Base-by-base conservation (phyloP, 805 yeast genomes). In the Myxozyma udenii region DNA sequence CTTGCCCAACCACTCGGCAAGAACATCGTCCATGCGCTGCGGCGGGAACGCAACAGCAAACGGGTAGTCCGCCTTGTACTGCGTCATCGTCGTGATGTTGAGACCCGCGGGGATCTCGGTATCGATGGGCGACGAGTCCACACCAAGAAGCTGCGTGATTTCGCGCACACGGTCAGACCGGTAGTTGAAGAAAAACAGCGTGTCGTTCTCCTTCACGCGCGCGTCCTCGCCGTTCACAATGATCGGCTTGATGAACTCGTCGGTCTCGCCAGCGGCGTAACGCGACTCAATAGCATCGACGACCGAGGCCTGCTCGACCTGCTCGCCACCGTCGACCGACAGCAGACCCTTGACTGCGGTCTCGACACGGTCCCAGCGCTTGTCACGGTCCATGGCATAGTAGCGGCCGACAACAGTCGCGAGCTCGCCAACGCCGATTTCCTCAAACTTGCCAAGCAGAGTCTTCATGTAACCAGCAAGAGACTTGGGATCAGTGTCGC, bases 121-220 rank as follows among this genome's bases (percentile, higher is more conserved):
- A 30, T 57, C 61, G 46, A 58, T 51, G 19, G 62, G 59, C 41
- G 62, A 57, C 32, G 62, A 57, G 45, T 57, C 61, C 16, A 58
- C 62, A n/a, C 62, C 62, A 4, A 58, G 47, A 30, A 60, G 49
- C 47, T 60, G 61, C 14, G 62, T 60, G 50, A 59, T 53, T 41
- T 59, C 61, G n/a, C 62, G 63, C 22, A 54, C 59, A 24, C 62
- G 62, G 51, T 58, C 62, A 18, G 62, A 58, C n/a, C 62, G 61
- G 47, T 58, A 58, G 50, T 58, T 58, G 57, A 58, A 58, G 51
- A 58, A 56, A 44, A 58, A 58, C 35, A 58, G 44, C 21, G 62
- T 47, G 47, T 58, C 62, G 41, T 46, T 36, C 37, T 30, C 62
- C 45, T 50, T 40, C 46, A 58, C 40, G 22, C 62, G 58, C 16